These are phyloP conservation scores for Neopestalotiopsis sp. DNA, from an alignment of 2,329 filamentous ascomycete species.

Conservation along the genomic window DNA sequence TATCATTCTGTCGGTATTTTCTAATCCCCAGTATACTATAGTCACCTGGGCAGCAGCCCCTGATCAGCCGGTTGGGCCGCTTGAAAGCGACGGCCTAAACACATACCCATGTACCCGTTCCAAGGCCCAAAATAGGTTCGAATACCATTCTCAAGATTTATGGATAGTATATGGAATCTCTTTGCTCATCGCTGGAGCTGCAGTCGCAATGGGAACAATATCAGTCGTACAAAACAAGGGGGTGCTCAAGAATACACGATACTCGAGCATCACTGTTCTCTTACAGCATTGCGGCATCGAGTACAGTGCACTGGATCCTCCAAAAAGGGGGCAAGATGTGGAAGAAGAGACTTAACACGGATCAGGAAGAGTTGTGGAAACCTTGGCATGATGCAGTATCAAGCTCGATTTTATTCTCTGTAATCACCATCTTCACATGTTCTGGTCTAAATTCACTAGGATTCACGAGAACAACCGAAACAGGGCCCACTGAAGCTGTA, in stretches of 20 bases:
- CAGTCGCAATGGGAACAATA: background rate
- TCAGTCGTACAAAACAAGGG: background rate
- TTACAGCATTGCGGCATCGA: background rate
- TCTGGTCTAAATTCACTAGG: too few species aligned
- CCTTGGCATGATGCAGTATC: too few species aligned
- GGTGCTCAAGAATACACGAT: background rate
- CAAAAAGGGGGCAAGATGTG: background rate
- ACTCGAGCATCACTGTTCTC: background rate
- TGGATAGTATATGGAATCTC: background rate
- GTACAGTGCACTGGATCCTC: background rate
- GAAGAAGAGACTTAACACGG: background rate
- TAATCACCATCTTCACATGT: too few species aligned
- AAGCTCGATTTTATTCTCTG: too few species aligned
- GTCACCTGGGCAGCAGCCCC: background rate
- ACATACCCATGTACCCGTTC: background rate
- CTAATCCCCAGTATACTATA: background rate
- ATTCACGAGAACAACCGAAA: too few species aligned
- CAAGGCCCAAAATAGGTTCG: background rate
- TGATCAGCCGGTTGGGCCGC: background rate
- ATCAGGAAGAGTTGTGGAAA: too few species aligned
- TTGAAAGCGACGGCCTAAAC: background rate
- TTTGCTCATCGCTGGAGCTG: background rate
- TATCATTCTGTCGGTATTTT: background rate
- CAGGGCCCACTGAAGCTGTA: too few species aligned
- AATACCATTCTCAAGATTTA: background rate